Base-by-base conservation (phyloP, 108 stramenopile species). In the Pseudonitzschia multiseries region DNA sequence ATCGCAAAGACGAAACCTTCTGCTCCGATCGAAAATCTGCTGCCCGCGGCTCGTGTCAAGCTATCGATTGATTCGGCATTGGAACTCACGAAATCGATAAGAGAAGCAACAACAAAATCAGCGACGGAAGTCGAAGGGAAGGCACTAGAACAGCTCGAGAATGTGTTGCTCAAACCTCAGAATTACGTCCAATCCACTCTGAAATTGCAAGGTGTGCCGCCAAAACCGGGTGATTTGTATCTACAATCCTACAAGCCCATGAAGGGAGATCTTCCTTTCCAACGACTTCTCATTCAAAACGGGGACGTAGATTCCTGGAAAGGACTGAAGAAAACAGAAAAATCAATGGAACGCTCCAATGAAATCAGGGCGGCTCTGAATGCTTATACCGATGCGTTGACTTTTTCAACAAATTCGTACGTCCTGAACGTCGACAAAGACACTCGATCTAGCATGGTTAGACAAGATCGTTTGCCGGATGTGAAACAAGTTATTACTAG, bases 251-350 rank as follows among this genome's bases (percentile, higher is more conserved):
- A 85, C 51, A 52, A 71, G 13, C 57, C 77, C 18, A 73, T 75
- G 33, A 72, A 82, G 9, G 40, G 72, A n/a, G 44, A 65, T 22
- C 70, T 85, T 4, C 74, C 79, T 4, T 42, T 85, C 14, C 84
- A 84, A 17, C 81, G 80, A 0, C 48, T 74, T 60, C 64, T 87
- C 32, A 82, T 87, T 8, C 82, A 85, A 62, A 68, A 61, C 40
- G 86, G 86, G 36, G 86, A 87, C 42, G 81, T 87, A 31, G 74
- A 78, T 44, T 42, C 86, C 1, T 87, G 86, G 86, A 87, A 81
- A 67, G 76, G 82, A 13, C 63, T 87, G 41, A 83, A 87, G 56
- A 41, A 73, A 43, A 59, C 80, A 53, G 83, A 84, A 69, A 74
- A 65, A 63, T 20, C 41, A 44, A 46, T 59, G 62, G 83, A 86